Base-by-base conservation (phyloP, 2,329 filamentous ascomycete species). In the Penicillium sp. region DNA sequence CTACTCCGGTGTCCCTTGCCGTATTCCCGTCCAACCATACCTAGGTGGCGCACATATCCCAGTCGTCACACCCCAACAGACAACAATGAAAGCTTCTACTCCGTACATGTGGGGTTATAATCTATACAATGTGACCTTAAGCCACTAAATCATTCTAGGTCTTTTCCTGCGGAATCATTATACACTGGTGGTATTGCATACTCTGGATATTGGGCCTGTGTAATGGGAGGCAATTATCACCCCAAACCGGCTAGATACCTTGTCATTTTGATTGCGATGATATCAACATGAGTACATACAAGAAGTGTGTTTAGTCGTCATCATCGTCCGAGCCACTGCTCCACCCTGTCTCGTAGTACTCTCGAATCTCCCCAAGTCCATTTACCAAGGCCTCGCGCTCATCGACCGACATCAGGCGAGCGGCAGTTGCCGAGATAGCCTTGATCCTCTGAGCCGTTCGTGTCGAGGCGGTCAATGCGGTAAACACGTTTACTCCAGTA, bases 331-430 rank as follows among this genome's bases (percentile, higher is more conserved):
- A 69, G 46, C 83, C 88, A 61, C 85, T 88, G 12, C 82, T 83
- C 87, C 88, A 95, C 1, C 88, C 88, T 53, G 93, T 87, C 58
- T 88, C 83, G 66, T 96, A 97, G 52, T 87, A 87, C 62, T 95
- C 90, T 1, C 85, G 84, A 61, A 97, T 83, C 52, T 87, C 84
- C 22, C 85, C 82, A 34, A 98, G 74, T 12, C 85, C 83, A 63
- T 95, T 93, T 40, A 82, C 80, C n/a, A 97, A 74, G 2, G 76
- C 75, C 69, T 98, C 93, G 37, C 91, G 79, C 62, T 97, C 90
- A 52, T 94, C 88, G 3, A 91, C 60, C 0, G 76, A 75, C 15
- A 90, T 75, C 68, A 51, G 76, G 53, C 83, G 78, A 15, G 78
- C 71, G 12, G 85, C 82, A 12, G 85, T 75, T 21, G 76, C 72